Evolutionary conservation across 1,139 yeast genomes (phyloP), one percentile per base, ranked within the genome.

Genomic region (Suhomyces ambrosiae): DNA sequence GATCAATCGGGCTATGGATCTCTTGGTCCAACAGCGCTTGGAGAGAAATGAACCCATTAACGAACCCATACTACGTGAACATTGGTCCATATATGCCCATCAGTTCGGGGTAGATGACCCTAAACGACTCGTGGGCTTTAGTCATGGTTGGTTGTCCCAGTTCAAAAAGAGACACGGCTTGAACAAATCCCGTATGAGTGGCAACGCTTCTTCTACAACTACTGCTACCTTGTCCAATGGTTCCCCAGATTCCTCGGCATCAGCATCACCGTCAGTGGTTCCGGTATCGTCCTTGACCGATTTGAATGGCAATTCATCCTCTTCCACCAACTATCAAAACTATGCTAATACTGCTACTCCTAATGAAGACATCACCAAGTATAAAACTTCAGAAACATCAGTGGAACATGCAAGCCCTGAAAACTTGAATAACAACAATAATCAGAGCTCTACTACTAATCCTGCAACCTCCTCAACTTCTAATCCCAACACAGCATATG

Each of bases 61-160:
- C 27, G 83, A 79, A 49, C 80, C 82, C 1, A 62, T 76, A 5
- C 55, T 79, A 28, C 58, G 83, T 27, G 79, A 75, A 38, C 73
- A 76, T 50, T 79, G 84, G 84, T 63, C 73, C 6, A 60, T 68
- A 14, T 75, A 67, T 48, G 83, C 83, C 4, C 74, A 72, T 43
- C 69, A 73, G 50, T 76, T 57, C 49, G 84, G 83, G 2, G 82
- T 79, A 2, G 79, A 72, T 15, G 81, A 79, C 47, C 82, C 84
- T 3, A 79, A 79, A 51, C 55, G 84, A 36, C 56, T 74, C 39
- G 70, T 65, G 27, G 67, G 72, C 13, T 79, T 76, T 48, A 73
- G 80, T 46, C 82, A 79, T 54, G 84, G 84, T 6, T 79, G 84
- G 84, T 57, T 79, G 30, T 64, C 76, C 15, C 82, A 76, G 48